Evolutionary conservation across 345 rosid species (phyloP), one percentile per base, ranked within the genome.

Genomic region (Sonneratia alba): DNA sequence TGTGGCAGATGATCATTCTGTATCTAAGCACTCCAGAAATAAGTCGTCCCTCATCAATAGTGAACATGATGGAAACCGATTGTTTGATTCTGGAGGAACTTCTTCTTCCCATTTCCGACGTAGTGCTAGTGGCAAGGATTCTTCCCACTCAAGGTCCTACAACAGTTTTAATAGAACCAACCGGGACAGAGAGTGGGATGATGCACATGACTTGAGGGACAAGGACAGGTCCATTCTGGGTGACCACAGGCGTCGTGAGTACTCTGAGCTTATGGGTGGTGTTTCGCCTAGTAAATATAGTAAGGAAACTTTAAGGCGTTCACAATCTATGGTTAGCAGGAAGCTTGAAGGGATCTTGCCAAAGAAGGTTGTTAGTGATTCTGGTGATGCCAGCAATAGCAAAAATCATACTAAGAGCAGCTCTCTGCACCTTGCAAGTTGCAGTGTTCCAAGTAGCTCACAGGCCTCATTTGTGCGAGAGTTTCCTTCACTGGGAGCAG

Each of bases 401-500:
- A 80, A 70, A 78, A 62, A 62, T 13, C 73, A 66, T 21, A 59
- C 51, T 64, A 81, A 78, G 22, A 80, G 75, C 45, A 81, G 81
- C 71, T 83, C 82, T 72, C 69, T 65, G 72, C 75, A 73, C 55
- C 74, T 76, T 47, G n/a, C 77, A 36, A 83, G 74, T 56, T 63
- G 69, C 79, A 71, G 62, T 73, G 73, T 71, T 73, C 72, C 57
- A 70, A 80, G 68, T 70, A 76, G 67, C 72, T 70, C 65, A 67
- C 88, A 80, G 73, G 55, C 76, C 24, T 81, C 82, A 16, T 92
- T 89, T 73, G 87, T 85, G 72, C 86, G 79, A 74, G 90, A 89
- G 72, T 92, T 90, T 80, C 97, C 93, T 59, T 84, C 77, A 1
- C 92, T 88, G 72, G 89, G 81, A 68, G 73, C 75, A 72, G 87